phyloP scores from a whole-genome alignment of 2,329 filamentous ascomycete genomes.

The Cordyceps cateniannulata region DNA sequence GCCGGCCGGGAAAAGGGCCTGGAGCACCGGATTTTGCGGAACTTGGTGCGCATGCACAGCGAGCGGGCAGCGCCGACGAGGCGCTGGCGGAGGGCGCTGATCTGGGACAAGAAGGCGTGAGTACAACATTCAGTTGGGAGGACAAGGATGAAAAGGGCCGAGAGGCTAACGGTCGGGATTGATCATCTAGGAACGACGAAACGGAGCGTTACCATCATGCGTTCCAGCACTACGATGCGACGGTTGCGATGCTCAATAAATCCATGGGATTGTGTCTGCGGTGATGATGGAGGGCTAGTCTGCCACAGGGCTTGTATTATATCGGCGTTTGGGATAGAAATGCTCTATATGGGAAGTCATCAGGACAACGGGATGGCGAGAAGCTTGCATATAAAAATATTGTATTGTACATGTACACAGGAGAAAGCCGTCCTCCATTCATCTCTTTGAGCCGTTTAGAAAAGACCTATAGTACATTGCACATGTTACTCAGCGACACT shows the following conservation, averaged over 20 bases:
- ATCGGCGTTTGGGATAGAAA: background rate
- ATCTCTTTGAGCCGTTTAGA: background rate
- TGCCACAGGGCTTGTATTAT: background rate
- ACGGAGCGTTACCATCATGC: slow-evolving; percentile 23
- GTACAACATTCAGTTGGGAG: too few relatives aligned
- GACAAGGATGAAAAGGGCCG: background rate
- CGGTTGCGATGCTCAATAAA: slow-evolving; percentile 66
- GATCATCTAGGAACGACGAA: slow-evolving; percentile 15
- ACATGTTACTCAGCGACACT: background rate
- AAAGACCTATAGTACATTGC: background rate
- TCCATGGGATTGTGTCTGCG: slow-evolving; percentile 61
- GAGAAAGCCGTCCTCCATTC: background rate
- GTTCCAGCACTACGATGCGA: slow-evolving; percentile 61
- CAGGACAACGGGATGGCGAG: background rate
- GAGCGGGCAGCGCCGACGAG: slow-evolving; percentile 13
- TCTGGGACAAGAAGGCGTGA: slow-evolving; percentile 21
- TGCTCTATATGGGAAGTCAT: background rate
- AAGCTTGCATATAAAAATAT: background rate
- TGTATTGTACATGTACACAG: background rate
- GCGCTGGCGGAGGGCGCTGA: slow-evolving; percentile 18
- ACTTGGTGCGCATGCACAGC: slow-evolving; percentile 42
- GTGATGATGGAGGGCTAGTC: slow-evolving; percentile 23
- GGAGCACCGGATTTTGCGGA: slow-evolving; percentile 68
- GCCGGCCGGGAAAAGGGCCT: slow-evolving; percentile 58
- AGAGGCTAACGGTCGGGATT: background rate